These are phyloP conservation scores for Apophysomyces trapeziformis DNA, from an alignment of 371 early-diverging fungal species.

Conservation along the genomic window DNA sequence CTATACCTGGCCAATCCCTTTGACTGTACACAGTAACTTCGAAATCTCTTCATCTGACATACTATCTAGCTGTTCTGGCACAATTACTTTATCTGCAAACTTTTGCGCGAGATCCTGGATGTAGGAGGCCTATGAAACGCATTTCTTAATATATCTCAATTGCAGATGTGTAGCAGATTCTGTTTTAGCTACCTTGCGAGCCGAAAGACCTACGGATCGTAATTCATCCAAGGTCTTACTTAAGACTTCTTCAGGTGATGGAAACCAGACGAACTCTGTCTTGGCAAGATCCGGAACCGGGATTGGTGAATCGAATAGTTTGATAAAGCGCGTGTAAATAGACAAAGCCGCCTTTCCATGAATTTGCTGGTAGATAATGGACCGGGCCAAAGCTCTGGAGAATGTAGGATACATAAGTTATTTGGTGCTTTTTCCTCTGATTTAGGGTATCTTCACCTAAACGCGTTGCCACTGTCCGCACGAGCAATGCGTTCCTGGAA, in stretches of 20 bases:
- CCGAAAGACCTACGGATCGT: constrained; percentile 51
- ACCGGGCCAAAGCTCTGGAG: constrained; percentile 30
- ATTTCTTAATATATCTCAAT: neutral
- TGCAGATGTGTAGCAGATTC: neutral
- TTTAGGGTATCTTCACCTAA: constrained; percentile 22
- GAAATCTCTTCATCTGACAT: constrained; percentile 54
- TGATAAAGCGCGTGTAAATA: constrained; percentile 44
- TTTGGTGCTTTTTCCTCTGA: neutral
- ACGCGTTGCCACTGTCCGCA: constrained; percentile 26
- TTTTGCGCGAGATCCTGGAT: constrained; percentile 52
- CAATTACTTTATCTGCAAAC: constrained; percentile 48
- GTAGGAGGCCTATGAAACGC: constrained; percentile 38
- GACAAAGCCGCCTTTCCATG: constrained; percentile 54
- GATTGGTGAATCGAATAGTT: constrained; percentile 36
- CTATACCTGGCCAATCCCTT: constrained; percentile 61
- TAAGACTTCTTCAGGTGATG: constrained; percentile 45
- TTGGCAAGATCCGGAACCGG: constrained; percentile 20
- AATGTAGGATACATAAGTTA: neutral
- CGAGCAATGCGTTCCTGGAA: constrained; percentile 20
- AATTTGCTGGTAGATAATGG: constrained; percentile 63
- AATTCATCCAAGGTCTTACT: constrained; percentile 34
- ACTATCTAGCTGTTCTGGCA: constrained; percentile 29
- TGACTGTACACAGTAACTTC: constrained; percentile 44
- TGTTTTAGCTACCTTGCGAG: constrained; percentile 31
- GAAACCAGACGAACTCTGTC: constrained; percentile 34